Evolutionary conservation across 768 basidiomycete genomes (phyloP).

Genomic region (Daedaleopsis nitida): DNA sequence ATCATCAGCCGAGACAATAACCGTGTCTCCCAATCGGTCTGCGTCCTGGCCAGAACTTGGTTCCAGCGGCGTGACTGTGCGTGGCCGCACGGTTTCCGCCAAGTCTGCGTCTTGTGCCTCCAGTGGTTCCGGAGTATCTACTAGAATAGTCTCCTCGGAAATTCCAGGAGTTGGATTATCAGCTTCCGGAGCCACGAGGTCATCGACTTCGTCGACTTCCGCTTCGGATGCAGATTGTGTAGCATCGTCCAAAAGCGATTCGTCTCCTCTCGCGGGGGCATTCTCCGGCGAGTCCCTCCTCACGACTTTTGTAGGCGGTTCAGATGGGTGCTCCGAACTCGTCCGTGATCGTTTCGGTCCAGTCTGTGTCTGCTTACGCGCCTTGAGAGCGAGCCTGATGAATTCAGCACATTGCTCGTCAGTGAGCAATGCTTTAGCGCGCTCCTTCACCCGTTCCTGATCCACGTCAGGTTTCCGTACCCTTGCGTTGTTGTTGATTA

Average conservation of each 20-base stretch:
- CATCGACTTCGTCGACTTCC: background rate
- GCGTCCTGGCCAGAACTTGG: background rate
- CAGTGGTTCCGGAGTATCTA: background rate
- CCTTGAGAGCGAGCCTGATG: slow-evolving; percentile 18
- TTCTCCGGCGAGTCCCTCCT: background rate
- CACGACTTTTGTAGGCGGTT: background rate
- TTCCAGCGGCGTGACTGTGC: no score
- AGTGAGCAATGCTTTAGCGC: slow-evolving; percentile 16
- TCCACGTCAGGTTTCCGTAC: slow-evolving; percentile 14
- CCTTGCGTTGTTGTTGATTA: slow-evolving; percentile 10
- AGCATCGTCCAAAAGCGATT: background rate
- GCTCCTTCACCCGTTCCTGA: slow-evolving; percentile 10
- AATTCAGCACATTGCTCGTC: slow-evolving; percentile 24
- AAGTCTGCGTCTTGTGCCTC: background rate
- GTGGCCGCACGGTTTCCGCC: no score
- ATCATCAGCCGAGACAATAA: background rate
- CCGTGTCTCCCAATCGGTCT: background rate
- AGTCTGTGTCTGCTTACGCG: slow-evolving; percentile 13
- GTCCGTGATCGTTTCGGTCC: slow-evolving; percentile 7
- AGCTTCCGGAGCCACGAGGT: background rate
- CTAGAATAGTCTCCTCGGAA: background rate
- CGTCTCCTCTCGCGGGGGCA: background rate
- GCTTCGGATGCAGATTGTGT: background rate
- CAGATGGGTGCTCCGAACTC: background rate
- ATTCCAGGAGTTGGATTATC: background rate